Evolutionary conservation across 2,329 filamentous ascomycete genomes (phyloP).

Genomic region (Pseudohalonectria lignicola): DNA sequence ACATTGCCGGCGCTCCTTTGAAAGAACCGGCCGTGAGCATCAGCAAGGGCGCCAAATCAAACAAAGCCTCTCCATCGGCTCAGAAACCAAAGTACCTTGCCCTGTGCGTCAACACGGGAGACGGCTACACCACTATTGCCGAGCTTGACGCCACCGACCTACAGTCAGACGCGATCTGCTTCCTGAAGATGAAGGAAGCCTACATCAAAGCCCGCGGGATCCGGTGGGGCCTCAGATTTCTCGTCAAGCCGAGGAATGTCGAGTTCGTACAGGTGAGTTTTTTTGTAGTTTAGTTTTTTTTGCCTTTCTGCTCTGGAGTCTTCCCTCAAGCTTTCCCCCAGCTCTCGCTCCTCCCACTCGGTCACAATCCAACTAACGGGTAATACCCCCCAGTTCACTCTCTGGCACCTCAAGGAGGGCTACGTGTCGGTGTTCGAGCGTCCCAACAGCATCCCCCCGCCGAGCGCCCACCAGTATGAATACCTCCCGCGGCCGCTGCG

Average conservation of each 20-base stretch:
- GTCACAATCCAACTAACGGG: not conserved
- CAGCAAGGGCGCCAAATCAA: not conserved
- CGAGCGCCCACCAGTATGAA: not conserved
- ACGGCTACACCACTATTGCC: not conserved
- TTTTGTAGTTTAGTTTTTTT: too few relatives aligned
- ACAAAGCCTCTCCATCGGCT: not conserved
- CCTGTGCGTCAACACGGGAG: not conserved
- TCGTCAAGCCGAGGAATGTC: not conserved
- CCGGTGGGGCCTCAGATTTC: not conserved
- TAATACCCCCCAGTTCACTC: not conserved
- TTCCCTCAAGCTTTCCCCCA: too few relatives aligned
- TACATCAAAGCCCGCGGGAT: not conserved
- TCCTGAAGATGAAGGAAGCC: not conserved
- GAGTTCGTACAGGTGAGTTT: not conserved
- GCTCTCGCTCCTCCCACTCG: too few relatives aligned
- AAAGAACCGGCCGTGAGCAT: too few relatives aligned
- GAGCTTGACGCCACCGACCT: not conserved
- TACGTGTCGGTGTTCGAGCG: not conserved
- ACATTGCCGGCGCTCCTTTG: too few relatives aligned
- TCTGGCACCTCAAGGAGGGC: not conserved
- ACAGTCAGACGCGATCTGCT: not conserved
- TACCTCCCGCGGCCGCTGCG: slow-evolving; percentile 1
- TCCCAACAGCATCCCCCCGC: not conserved
- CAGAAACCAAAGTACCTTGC: not conserved
- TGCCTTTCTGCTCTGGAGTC: too few relatives aligned